These are phyloP conservation scores for Encephalitozoon romaleae DNA, from an alignment of 371 early-diverging fungal genomes.

Conservation along the genomic window DNA sequence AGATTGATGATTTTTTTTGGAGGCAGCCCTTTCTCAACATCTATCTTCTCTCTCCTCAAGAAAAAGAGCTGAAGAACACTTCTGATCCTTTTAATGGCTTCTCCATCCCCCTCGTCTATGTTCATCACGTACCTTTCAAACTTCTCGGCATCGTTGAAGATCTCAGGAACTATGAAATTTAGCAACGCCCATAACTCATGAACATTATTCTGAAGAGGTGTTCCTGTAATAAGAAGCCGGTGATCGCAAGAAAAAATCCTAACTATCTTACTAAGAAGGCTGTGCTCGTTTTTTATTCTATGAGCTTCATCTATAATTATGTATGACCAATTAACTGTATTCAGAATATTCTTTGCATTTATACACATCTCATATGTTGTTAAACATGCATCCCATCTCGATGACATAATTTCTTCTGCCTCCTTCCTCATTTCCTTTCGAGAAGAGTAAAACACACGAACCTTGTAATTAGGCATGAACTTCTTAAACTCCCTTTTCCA, in stretches of 20 bases:
- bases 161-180: constrained; percentile 88
- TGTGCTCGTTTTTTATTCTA: constrained; percentile 94
- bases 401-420: constrained; percentile 66
- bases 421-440: constrained; percentile 67
- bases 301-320: constrained; percentile 97
- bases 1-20: constrained; percentile 88
- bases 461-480: constrained; percentile 76
- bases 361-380: constrained; percentile 95
- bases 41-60: constrained; percentile 85
- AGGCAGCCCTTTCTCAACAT: constrained; percentile 86
- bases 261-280: constrained; percentile 78
- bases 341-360: constrained; percentile 71
- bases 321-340: constrained; percentile 77
- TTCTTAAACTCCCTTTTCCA: constrained; percentile 82
- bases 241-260: constrained; percentile 73
- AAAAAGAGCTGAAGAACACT: constrained; percentile 86
- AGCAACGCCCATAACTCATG: constrained; percentile 94
- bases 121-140: constrained; percentile 85
- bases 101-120: constrained; percentile 84
- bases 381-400: constrained; percentile 77
- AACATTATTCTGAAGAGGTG: constrained; percentile 93
- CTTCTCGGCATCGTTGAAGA: constrained; percentile 78
- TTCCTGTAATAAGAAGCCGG: constrained; percentile 88
- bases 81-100: constrained; percentile 87
- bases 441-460: constrained; percentile 79